Conservation (phyloP, 805 yeast genomes). For the Lipomyces sp. region DNA sequence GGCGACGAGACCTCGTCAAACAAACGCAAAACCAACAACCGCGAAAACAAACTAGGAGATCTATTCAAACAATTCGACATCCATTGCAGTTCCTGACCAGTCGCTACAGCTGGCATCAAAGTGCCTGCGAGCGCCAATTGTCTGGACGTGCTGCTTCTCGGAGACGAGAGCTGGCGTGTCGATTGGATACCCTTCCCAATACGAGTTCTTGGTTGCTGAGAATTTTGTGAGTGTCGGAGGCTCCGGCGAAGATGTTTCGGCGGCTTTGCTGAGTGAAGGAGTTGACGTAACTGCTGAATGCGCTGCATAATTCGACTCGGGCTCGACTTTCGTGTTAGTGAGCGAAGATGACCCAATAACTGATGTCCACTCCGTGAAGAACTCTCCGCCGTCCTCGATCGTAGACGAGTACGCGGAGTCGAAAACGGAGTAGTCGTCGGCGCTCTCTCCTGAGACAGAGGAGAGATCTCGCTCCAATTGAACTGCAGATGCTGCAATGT, state of each 20-base stretch:
- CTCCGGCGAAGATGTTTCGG: neutral
- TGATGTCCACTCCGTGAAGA: no score
- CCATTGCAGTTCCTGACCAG: conserved; percentile 25
- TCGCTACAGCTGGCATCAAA: conserved; percentile 23
- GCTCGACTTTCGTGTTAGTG: neutral
- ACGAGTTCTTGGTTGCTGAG: neutral
- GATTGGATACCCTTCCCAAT: conserved; percentile 10
- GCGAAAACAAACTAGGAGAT: conserved; percentile 1
- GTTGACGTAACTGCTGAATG: neutral
- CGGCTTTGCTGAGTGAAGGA: neutral
- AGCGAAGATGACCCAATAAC: neutral
- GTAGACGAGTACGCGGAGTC: no score
- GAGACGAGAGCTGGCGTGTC: conserved; percentile 14
- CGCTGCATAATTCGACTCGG: neutral
- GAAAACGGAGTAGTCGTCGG: conserved; percentile 2
- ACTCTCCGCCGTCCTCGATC: no score
- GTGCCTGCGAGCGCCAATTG: conserved; percentile 28
- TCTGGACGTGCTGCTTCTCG: conserved; percentile 23
- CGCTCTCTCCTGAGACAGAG: neutral
- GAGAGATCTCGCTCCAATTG: neutral
- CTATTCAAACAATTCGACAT: conserved; percentile 1
- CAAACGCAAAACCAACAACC: neutral
- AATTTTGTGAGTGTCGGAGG: neutral
- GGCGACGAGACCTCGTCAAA: neutral
- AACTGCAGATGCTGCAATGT: conserved; percentile 13